Conservation (phyloP, 495 filamentous ascomycete species). For the Aspergillus incahuasiensis region DNA sequence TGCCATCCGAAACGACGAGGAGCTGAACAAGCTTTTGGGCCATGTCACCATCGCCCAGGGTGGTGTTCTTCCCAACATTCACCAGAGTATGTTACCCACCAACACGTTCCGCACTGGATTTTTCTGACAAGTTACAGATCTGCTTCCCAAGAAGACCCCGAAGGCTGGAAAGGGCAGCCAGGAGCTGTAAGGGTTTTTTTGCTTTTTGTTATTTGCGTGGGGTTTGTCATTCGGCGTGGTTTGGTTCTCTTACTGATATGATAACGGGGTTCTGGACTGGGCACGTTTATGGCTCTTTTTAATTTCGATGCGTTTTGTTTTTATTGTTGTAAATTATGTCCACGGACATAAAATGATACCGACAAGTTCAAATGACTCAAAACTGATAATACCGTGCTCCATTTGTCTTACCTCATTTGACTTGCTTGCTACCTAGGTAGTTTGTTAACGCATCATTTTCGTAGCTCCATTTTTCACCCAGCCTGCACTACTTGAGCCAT, state of each 20-base stretch:
- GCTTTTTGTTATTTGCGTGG: constrained; percentile 35
- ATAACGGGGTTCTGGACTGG: constrained; percentile 87
- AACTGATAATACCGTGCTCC: too few species aligned
- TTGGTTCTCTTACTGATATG: constrained; percentile 68
- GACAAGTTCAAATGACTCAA: constrained; percentile 21
- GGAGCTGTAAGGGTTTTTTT: constrained; percentile 68
- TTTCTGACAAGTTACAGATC: constrained; percentile 64
- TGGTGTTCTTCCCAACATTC: constrained; percentile 98
- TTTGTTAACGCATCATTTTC: too few species aligned
- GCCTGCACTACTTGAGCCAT: too few species aligned
- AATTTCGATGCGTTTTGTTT: constrained; percentile 60
- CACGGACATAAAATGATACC: constrained; percentile 61
- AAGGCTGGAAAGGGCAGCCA: constrained; percentile 90
- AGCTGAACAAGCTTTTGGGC: constrained; percentile 98
- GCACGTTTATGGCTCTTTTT: constrained; percentile 69
- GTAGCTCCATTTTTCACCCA: too few species aligned
- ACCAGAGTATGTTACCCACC: constrained; percentile 76
- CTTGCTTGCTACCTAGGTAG: too few species aligned
- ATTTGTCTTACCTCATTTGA: too few species aligned
- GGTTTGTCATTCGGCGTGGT: constrained; percentile 56
- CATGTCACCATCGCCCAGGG: constrained; percentile 99
- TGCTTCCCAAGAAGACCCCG: constrained; percentile 95
- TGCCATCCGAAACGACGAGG: constrained; percentile 99
- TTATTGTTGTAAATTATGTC: constrained; percentile 92
- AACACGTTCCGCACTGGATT: too few species aligned